Evolutionary conservation across 108 stramenopile species (phyloP).

Genomic region (Cyclostephanos tholiformis): DNA sequence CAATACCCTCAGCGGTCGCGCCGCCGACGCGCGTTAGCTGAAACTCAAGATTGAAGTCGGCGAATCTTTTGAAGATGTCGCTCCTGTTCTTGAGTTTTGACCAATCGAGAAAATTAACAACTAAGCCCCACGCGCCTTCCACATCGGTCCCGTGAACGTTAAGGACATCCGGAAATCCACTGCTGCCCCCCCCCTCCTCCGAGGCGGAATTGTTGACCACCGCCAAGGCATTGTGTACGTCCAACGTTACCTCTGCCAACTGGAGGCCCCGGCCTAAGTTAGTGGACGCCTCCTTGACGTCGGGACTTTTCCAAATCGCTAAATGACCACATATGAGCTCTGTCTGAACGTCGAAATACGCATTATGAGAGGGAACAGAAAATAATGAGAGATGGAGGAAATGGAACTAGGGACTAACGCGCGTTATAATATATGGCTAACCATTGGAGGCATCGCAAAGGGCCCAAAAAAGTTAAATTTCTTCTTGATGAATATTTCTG

Average conservation of each 20-base stretch:
- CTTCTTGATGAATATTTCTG: constrained; percentile 34
- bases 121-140: constrained; percentile 29
- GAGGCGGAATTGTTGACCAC: neutral
- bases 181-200: neutral
- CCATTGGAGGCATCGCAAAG: constrained; percentile 21
- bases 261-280: neutral
- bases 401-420: neutral
- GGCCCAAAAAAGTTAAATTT: constrained; percentile 44
- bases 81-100: constrained; percentile 37
- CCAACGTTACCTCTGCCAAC: neutral
- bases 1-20: constrained; percentile 14
- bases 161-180: constrained; percentile 10
- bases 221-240: neutral
- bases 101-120: constrained; percentile 43
- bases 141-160: constrained; percentile 36
- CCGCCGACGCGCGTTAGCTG: constrained; percentile 24
- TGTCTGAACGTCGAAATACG: neutral
- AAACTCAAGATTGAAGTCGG: constrained; percentile 35
- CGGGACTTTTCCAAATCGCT: constrained; percentile 25
- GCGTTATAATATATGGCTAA: neutral
- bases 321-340: constrained; percentile 39
- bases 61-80: constrained; percentile 32
- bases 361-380: neutral
- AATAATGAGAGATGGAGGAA: neutral
- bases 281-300: neutral